phyloP scores from a whole-genome alignment of 495 filamentous ascomycete species.

The Hypoxylon lienhwacheense region DNA sequence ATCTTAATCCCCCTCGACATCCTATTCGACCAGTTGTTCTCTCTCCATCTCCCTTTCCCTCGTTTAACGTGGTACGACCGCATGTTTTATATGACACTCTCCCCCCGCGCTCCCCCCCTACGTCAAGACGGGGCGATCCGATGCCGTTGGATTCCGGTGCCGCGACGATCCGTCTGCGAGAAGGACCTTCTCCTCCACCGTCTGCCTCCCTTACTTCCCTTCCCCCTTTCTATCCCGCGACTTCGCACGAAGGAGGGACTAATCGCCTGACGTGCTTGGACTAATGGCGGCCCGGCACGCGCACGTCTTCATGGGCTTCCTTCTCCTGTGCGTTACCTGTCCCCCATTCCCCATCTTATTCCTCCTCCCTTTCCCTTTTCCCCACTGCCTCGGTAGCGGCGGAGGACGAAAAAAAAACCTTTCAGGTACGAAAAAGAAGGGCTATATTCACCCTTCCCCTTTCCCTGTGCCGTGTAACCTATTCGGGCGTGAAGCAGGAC shows the following conservation, averaged over 20 bases:
- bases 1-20: slow-evolving; percentile 6
- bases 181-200: background rate
- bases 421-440: too few species aligned
- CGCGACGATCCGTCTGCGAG: slow-evolving; percentile 13
- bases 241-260: background rate
- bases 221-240: background rate
- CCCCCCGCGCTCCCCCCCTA: slow-evolving; percentile 10
- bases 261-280: slow-evolving; percentile 23
- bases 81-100: slow-evolving; percentile 32
- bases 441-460: too few species aligned
- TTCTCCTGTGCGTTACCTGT: too few species aligned
- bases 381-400: too few species aligned
- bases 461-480: too few species aligned
- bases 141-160: slow-evolving; percentile 24
- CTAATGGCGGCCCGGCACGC: slow-evolving; percentile 20
- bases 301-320: background rate
- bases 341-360: too few species aligned
- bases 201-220: background rate
- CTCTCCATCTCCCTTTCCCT: too few species aligned
- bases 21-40: slow-evolving; percentile 9
- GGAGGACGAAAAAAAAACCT: too few species aligned
- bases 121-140: slow-evolving; percentile 23
- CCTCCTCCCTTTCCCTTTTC: too few species aligned
- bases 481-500: too few species aligned
- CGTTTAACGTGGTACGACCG: slow-evolving; percentile 30